phyloP scores from a whole-genome alignment of 2,329 filamentous ascomycete species.

The Scolecobasidium constrictum region DNA sequence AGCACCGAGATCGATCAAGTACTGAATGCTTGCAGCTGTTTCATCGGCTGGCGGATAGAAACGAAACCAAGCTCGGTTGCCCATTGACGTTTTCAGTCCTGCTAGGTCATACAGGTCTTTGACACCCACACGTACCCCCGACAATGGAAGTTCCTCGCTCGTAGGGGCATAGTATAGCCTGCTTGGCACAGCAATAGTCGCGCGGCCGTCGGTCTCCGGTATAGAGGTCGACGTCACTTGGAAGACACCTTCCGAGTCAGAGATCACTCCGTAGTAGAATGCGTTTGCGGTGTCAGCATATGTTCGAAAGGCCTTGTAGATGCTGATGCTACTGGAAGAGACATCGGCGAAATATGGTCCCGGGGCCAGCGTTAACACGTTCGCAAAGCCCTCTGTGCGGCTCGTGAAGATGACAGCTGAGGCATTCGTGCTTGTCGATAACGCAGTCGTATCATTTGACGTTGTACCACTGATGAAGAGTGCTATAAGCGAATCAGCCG shows the following conservation, averaged over 20 bases:
- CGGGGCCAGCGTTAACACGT: constrained; percentile 12
- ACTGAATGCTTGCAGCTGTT: constrained; percentile 42
- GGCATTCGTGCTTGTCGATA: too few relatives aligned
- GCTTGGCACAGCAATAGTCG: constrained; percentile 45
- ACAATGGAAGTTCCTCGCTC: constrained; percentile 43
- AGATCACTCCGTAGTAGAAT: constrained; percentile 37
- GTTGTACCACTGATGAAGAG: too few relatives aligned
- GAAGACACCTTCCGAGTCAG: constrained; percentile 29
- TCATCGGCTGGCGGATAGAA: constrained; percentile 36
- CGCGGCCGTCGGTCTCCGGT: too few relatives aligned
- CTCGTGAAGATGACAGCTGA: neutral
- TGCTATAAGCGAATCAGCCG: too few relatives aligned
- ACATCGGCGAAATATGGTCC: constrained; percentile 41
- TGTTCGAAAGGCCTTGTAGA: constrained; percentile 38
- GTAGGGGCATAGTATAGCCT: constrained; percentile 44
- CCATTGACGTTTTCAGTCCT: constrained; percentile 45
- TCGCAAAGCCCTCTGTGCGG: constrained; percentile 11
- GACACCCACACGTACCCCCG: constrained; percentile 50
- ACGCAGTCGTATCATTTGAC: too few relatives aligned
- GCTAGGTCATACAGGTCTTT: constrained; percentile 53
- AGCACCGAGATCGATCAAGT: constrained; percentile 47
- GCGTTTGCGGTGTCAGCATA: constrained; percentile 39
- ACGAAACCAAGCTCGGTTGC: constrained; percentile 47
- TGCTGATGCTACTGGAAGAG: constrained; percentile 31
- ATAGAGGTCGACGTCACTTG: constrained; percentile 33